phyloP scores from a whole-genome alignment of 2,329 filamentous ascomycete species.

The Diaporthe citriasiana region DNA sequence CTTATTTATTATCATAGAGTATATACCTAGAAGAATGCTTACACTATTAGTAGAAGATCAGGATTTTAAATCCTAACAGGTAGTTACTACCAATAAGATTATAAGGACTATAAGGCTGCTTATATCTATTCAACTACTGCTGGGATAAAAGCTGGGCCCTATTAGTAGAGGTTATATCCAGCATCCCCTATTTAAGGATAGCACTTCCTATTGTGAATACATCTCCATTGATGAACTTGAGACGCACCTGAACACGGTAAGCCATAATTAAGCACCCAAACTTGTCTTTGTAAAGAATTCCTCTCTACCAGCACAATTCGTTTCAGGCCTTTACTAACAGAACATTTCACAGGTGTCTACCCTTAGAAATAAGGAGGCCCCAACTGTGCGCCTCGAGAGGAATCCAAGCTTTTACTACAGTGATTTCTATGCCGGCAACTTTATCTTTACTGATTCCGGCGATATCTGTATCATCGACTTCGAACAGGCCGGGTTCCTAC shows the following conservation, averaged over 20 bases:
- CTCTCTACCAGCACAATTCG: neutral
- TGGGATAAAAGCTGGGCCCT: too few species aligned
- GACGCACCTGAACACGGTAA: neutral
- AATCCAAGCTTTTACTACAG: conserved; percentile 5
- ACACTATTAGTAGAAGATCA: too few species aligned
- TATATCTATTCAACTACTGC: too few species aligned
- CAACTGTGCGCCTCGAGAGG: conserved; percentile 8
- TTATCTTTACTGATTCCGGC: conserved; percentile 15
- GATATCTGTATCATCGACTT: conserved; percentile 5
- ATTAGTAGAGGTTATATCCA: too few species aligned
- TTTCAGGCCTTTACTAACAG: neutral
- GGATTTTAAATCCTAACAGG: too few species aligned
- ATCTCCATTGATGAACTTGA: neutral
- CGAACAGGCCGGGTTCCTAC: conserved; percentile 26
- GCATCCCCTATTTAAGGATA: conserved; percentile 16
- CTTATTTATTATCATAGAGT: too few species aligned
- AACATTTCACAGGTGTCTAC: neutral
- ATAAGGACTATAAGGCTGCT: too few species aligned
- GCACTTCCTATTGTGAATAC: neutral
- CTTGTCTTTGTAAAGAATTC: too few species aligned
- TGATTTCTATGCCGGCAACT: conserved; percentile 2
- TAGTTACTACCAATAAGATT: too few species aligned
- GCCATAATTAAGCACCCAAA: too few species aligned
- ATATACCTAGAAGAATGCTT: too few species aligned
- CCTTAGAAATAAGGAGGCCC: neutral